phyloP scores from a whole-genome alignment of 2,329 filamentous ascomycete genomes.

The Alternaria angustiovoidea region DNA sequence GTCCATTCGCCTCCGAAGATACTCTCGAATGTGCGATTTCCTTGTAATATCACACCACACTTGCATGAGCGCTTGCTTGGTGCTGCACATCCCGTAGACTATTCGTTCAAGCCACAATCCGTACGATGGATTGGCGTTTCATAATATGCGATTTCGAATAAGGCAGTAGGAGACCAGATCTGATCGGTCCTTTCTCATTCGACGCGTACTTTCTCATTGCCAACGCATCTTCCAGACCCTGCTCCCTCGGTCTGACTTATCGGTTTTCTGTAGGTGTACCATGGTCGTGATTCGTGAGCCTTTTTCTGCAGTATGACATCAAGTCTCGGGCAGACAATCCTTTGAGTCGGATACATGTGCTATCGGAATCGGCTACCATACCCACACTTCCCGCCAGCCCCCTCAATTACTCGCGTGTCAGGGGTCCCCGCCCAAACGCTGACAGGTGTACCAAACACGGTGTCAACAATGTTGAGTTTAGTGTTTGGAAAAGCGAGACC shows the following conservation, averaged over 20 bases:
- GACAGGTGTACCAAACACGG: not conserved
- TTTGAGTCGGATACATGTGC: conserved; percentile 10
- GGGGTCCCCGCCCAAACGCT: conserved; percentile 23
- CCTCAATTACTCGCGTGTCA: conserved; percentile 25
- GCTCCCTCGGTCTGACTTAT: conserved; percentile 14
- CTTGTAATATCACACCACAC: conserved; percentile 12
- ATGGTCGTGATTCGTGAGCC: conserved; percentile 28
- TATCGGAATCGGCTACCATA: conserved; percentile 26
- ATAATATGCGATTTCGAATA: conserved; percentile 16
- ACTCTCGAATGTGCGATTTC: conserved; percentile 12
- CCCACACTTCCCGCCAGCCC: conserved; percentile 29
- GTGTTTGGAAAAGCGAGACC: not conserved
- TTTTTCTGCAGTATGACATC: conserved; percentile 32
- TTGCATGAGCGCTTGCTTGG: conserved; percentile 14
- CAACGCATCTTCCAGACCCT: conserved; percentile 26
- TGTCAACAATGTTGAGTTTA: conserved; percentile 5
- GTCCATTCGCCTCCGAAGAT: not conserved
- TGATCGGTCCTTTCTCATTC: conserved; percentile 19
- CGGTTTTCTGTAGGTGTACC: conserved; percentile 13
- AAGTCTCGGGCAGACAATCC: conserved; percentile 16
- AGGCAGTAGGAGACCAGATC: conserved; percentile 9
- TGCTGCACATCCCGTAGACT: not conserved
- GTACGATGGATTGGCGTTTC: conserved; percentile 22
- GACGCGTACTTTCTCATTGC: conserved; percentile 16
- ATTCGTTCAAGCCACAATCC: conserved; percentile 7